Percentiles rank a stretch among this genome's conserved stretches.
phyloP scores from a whole-genome alignment of 2,329 filamentous ascomycete species.

The Colletotrichum aenigma region DNA sequence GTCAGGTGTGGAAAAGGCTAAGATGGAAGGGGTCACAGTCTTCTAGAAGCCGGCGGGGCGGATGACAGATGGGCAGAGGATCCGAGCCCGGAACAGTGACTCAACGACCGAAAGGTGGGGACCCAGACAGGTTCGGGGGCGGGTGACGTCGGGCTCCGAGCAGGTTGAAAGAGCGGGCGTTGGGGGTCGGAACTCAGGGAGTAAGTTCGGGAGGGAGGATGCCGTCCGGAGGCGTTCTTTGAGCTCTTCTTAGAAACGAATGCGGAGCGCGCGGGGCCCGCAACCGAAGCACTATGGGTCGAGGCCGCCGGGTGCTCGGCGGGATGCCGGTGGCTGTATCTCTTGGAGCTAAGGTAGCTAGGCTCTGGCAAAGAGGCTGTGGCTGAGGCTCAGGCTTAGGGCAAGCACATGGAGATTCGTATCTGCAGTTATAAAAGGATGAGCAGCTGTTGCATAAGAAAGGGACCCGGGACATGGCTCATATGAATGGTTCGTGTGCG shows the following conservation, averaged over 20 bases:
- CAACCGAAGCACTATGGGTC: neutral
- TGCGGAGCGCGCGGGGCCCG: slow-evolving; percentile 10
- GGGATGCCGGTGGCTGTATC: neutral
- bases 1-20: neutral
- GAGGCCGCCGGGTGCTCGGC: neutral
- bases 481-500: neutral
- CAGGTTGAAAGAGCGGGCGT: neutral
- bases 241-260: neutral
- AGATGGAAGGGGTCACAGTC: neutral
- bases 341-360: neutral
- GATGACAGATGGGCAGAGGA: neutral
- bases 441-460: neutral
- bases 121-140: neutral
- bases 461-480: neutral
- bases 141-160: neutral
- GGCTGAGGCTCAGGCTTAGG: neutral
- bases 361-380: neutral
- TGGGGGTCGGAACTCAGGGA: neutral
- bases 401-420: neutral
- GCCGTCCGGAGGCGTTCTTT: neutral
- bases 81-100: neutral
- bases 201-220: neutral
- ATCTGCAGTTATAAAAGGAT: neutral
- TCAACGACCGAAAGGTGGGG: neutral
- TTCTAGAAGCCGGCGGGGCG: neutral